Base-by-base conservation (phyloP, 2,329 filamentous ascomycete species). In the Chrysoporthe austroafricana region DNA sequence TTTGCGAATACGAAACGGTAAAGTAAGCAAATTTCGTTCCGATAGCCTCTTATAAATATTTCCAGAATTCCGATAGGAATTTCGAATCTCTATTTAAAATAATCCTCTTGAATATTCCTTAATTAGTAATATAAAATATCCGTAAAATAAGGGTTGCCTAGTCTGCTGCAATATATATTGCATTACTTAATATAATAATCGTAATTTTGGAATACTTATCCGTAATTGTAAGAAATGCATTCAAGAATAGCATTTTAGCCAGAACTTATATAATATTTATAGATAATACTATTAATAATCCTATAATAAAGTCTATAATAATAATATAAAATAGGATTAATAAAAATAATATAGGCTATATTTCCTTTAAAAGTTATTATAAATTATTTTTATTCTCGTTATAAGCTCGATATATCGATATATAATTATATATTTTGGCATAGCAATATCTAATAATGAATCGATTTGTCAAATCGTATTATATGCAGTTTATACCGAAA, bases 101-200 rank as follows among this genome's bases (percentile, higher is more conserved):
- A 26, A 26, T 26, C 2, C 26, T 26, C 3, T 46, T 11, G 2
- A 46, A 4, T 11, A 46, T 46, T 46, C 2, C 2, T 2, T 46
- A 46, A 1, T 1, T 11, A 46, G 2, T 11, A 46, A 18, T 11
- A 46, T 46, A 46, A 11, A 46, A 2, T 46, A 46, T 11, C 2
- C 2, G 2, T 46, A 11, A 11, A 0, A 18, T 46, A 46, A 46
- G 2, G 4, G 0, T 46, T 2, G 2, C 2, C 1, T 46, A 46
- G 4, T 46, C 1, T 0, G 9, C 2, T 2, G 2, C 2, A 4
- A 2, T 18, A 18, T 11, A 46, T 11, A 46, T 46, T 11, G 2
- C 4, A 46, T 46, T 46, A 2, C 18, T 2, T 46, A 2, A 2
- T 11, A 46, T 11, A 11, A 46, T 11, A 46, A 18, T 46, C 3